phyloP scores from a whole-genome alignment of 1,139 yeast species.

The Hanseniaspora sp. region DNA sequence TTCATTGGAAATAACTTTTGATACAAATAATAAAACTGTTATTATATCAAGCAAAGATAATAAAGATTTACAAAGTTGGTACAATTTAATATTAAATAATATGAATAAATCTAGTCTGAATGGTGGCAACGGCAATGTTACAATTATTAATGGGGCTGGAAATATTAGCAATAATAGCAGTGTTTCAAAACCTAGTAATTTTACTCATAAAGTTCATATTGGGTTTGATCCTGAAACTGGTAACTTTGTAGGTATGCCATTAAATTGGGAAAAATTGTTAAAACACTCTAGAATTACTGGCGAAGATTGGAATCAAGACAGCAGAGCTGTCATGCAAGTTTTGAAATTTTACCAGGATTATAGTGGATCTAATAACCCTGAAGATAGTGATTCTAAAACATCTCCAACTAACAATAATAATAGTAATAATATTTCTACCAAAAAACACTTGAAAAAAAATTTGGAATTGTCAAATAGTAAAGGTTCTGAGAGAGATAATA shows the following conservation, averaged over 20 bases:
- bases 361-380: conserved; percentile 34
- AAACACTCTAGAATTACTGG: conserved; percentile 71
- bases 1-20: conserved; percentile 19
- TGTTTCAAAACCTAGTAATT: conserved; percentile 69
- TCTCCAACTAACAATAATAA: conserved; percentile 7
- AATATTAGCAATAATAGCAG: conserved; percentile 26
- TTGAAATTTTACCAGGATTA: conserved; percentile 63
- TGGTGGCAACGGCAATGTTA: conserved; percentile 3
- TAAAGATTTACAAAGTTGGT: conserved; percentile 26
- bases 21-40: conserved; percentile 17
- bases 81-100: conserved; percentile 24
- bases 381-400: conserved; percentile 11
- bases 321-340: conserved; percentile 82
- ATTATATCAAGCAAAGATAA: conserved; percentile 7
- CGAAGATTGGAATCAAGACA: conserved; percentile 75
- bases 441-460: not conserved
- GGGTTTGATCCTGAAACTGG: conserved; percentile 62
- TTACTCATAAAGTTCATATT: conserved; percentile 60
- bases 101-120: not conserved
- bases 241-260: conserved; percentile 65
- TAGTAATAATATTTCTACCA: conserved; percentile 2
- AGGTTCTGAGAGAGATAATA: not conserved
- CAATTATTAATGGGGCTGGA: conserved; percentile 1
- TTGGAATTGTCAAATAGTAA: not conserved
- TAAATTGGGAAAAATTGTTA: conserved; percentile 63